phyloP scores from a whole-genome alignment of 2,329 filamentous ascomycete genomes.

The Tolypocladium sp. region DNA sequence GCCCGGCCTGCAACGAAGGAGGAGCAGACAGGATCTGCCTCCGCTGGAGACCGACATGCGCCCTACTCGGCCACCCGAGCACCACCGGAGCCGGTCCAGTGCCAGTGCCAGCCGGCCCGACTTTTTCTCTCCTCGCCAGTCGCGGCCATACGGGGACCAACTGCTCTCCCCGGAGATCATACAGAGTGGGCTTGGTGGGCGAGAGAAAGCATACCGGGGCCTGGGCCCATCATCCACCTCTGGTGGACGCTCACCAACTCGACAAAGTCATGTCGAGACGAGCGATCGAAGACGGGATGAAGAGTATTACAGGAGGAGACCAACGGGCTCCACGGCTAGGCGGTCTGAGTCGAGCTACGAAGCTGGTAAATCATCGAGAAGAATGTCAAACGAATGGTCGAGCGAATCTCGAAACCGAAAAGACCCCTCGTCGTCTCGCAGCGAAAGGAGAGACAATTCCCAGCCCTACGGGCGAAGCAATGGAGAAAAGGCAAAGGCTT shows the following conservation, averaged over 20 bases:
- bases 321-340: constrained; percentile 16
- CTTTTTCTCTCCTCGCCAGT: constrained; percentile 19
- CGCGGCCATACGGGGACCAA: constrained; percentile 20
- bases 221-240: constrained; percentile 17
- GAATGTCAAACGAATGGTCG: constrained; percentile 22
- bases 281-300: constrained; percentile 16
- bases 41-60: constrained; percentile 32
- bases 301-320: constrained; percentile 13
- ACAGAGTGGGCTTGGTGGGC: constrained; percentile 28
- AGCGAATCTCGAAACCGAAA: constrained; percentile 15
- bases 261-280: constrained; percentile 18
- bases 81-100: constrained; percentile 26
- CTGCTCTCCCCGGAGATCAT: constrained; percentile 32
- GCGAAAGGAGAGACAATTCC: constrained; percentile 20
- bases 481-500: constrained; percentile 9
- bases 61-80: constrained; percentile 15
- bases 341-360: constrained; percentile 14
- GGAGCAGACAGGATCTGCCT: constrained; percentile 31
- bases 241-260: constrained; percentile 20
- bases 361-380: constrained; percentile 14
- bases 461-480: constrained; percentile 15
- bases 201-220: constrained; percentile 33
- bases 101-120: constrained; percentile 20
- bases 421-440: constrained; percentile 16
- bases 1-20: constrained; percentile 16